A percentile compares a stretch with the other conserved stretches of the same genome.
These are phyloP conservation scores for Crassisporium funariophilum DNA, from an alignment of 768 basidiomycete species.

Conservation along the genomic window DNA sequence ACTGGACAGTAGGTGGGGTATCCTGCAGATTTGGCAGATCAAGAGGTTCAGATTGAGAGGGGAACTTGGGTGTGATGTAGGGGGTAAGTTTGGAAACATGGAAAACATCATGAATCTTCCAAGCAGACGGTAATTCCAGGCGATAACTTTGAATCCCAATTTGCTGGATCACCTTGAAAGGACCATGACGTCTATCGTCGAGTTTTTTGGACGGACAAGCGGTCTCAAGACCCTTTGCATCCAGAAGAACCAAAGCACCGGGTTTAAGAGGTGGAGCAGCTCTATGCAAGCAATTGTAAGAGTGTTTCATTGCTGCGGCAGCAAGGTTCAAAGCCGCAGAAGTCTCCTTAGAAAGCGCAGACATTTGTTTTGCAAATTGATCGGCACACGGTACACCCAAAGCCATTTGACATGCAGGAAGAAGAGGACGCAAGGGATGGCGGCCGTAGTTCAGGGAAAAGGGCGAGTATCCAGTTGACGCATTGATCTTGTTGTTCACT, in stretches of 20 bases:
- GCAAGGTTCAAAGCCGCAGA: constrained; percentile 17
- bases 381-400: constrained; percentile 21
- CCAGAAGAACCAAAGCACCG: constrained; percentile 23
- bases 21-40: too few species aligned
- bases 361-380: constrained; percentile 23
- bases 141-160: constrained; percentile 17
- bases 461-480: neutral
- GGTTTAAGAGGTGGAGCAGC: neutral
- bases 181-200: constrained; percentile 21
- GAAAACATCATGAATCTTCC: constrained; percentile 18
- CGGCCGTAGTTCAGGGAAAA: neutral
- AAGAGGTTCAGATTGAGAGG: too few species aligned
- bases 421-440: too few species aligned
- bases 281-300: neutral
- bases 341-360: constrained; percentile 18
- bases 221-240: constrained; percentile 15
- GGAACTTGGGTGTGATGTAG: neutral
- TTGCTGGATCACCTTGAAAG: constrained; percentile 22
- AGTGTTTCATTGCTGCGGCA: constrained; percentile 20
- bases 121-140: constrained; percentile 20
- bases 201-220: constrained; percentile 22
- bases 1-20: too few species aligned
- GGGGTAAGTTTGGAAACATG: constrained; percentile 9
- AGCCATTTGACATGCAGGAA: constrained; percentile 33
- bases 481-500: neutral